phyloP scores from a whole-genome alignment of 225 moss, liverwort and hornwort species.

The Thuidium tamariscinum region DNA sequence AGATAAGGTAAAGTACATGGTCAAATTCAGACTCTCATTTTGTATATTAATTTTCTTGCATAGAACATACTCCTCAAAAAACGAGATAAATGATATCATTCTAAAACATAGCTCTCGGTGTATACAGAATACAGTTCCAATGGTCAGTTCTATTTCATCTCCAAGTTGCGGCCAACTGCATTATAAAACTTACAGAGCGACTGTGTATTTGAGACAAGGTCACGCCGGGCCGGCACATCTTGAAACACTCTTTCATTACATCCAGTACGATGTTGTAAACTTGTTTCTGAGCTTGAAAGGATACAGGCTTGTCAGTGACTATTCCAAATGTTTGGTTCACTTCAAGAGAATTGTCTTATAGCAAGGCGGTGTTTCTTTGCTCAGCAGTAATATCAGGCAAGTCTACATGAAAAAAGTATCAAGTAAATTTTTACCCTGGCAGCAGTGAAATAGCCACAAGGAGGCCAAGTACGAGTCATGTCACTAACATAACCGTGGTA shows the following conservation, averaged over 20 bases:
- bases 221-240: slow-evolving; percentile 73
- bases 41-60: background rate
- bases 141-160: background rate
- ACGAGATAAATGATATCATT: background rate
- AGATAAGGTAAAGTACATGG: background rate
- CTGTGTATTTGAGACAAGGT: slow-evolving; percentile 75
- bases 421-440: slow-evolving; percentile 36
- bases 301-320: background rate
- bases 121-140: background rate
- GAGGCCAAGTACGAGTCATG: slow-evolving; percentile 98
- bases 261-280: slow-evolving; percentile 71
- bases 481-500: slow-evolving; percentile 97
- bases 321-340: background rate
- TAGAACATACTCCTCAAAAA: background rate
- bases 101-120: background rate
- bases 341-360: background rate
- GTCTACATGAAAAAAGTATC: background rate
- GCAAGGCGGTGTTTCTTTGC: background rate
- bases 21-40: background rate
- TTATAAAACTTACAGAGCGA: slow-evolving; percentile 51
- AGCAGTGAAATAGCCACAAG: slow-evolving; percentile 68
- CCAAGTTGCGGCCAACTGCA: background rate
- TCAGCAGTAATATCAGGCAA: background rate
- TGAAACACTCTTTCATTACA: slow-evolving; percentile 90
- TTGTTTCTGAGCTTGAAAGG: slow-evolving; percentile 56